A percentile compares a stretch with the other conserved stretches of the same genome.
These are phyloP conservation scores for Aspergillus candidus DNA, from an alignment of 2,329 filamentous ascomycete genomes.

Conservation along the genomic window DNA sequence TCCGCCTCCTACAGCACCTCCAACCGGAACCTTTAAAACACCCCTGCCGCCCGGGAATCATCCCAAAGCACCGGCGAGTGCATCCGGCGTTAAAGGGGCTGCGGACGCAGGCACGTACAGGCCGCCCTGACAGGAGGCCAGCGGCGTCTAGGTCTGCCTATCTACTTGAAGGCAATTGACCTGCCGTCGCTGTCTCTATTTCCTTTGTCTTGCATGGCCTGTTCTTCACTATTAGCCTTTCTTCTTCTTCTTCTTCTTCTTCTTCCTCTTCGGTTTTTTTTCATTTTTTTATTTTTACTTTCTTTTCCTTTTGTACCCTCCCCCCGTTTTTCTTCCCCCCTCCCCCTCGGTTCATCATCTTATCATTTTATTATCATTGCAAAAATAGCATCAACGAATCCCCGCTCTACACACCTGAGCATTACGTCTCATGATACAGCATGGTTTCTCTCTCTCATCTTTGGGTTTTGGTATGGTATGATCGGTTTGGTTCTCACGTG, in stretches of 20 bases:
- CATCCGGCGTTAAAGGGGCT: slow-evolving; percentile 17
- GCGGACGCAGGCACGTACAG: slow-evolving; percentile 26
- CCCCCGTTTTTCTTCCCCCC: too few relatives aligned
- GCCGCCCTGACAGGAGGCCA: slow-evolving; percentile 24
- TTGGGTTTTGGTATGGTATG: too few relatives aligned
- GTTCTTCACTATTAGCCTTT: slow-evolving; percentile 8
- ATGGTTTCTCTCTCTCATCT: too few relatives aligned
- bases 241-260: slow-evolving; percentile 2
- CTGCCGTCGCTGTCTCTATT: not conserved
- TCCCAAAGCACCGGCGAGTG: slow-evolving; percentile 13
- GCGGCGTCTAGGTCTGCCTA: not conserved
- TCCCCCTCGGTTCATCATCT: too few relatives aligned
- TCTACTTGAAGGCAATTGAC: not conserved
- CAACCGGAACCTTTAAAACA: slow-evolving; percentile 60
- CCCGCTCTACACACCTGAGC: too few relatives aligned
- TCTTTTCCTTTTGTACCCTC: not conserved
- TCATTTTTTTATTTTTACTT: too few relatives aligned
- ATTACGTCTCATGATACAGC: too few relatives aligned
- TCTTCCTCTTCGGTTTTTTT: too few relatives aligned
- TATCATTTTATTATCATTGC: slow-evolving; percentile 3
- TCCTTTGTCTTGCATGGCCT: slow-evolving; percentile 4
- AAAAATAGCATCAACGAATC: not conserved
- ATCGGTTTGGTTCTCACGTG: too few relatives aligned
- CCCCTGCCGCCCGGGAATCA: slow-evolving; percentile 58
- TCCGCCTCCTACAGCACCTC: slow-evolving; percentile 33